Base-by-base conservation (phyloP, 2,329 filamentous ascomycete genomes). In the Fusarium staphyleae region DNA sequence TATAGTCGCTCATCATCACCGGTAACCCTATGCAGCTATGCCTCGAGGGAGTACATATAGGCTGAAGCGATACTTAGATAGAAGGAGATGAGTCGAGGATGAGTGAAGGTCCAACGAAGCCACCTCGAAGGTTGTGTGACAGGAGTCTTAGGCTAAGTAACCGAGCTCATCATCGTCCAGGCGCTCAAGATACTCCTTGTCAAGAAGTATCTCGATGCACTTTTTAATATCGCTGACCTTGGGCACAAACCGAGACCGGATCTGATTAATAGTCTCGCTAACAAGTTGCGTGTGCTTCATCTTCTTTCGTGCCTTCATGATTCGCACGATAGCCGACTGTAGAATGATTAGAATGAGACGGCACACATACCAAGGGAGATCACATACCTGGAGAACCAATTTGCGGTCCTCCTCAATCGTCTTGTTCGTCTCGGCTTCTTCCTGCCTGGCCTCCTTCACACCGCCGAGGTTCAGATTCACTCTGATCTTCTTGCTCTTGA, bases 251-350 rank as follows among this genome's bases (percentile, higher is more conserved):
- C 95, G 90, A 34, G 87, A 87, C 72, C 90, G 91, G 74, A 99
- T 97, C 75, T 98, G 95, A 70, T 88, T 89, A 73, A 99, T 98
- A 18, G 93, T 96, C 77, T 99, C 95, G 70, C 91, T 88, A 48
- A 99, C 92, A 11, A 99, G 87, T 70, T 95, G 89, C 57, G 88
- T 87, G 77, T 99, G 93, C 85, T 97, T 98, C 91, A 98, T 96
- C 78, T 89, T 91, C 86, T 99, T 98, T 56, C 95, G 89, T 3
- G 93, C 96, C 81, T 99, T 99, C 95, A 99, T 99, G 79, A 99
- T 97, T 70, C 95, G 91, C 51, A 99, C 95, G 74, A 99, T 98
- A 18, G 93, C 93, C 58, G 95, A 98, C 93, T 99, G 50, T 24
- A 34, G 39, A 10, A 24, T 7, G 28, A 60, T 75, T 66, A 74